A percentile compares a stretch with the other conserved stretches of the same genome.
Conservation (phyloP, 495 filamentous ascomycete species). For the Cenococcum geophilum region DNA sequence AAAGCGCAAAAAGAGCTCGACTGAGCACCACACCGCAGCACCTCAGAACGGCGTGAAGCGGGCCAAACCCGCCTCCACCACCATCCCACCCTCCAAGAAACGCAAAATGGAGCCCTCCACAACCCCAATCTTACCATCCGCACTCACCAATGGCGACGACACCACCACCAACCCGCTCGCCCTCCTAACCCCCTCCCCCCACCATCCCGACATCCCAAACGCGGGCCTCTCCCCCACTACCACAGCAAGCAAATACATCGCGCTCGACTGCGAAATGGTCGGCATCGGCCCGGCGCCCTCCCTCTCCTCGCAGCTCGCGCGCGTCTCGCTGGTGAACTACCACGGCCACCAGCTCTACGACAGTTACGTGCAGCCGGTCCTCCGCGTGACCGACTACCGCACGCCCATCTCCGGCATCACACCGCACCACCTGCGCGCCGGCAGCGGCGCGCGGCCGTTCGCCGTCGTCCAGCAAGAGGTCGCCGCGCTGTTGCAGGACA, state of each 20-base stretch:
- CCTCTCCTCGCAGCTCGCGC: slow-evolving; percentile 64
- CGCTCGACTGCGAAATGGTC: slow-evolving; percentile 98
- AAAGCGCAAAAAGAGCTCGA: neutral
- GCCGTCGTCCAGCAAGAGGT: slow-evolving; percentile 69
- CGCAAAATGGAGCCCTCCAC: slow-evolving; percentile 29
- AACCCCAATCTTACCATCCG: neutral
- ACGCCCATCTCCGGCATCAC: slow-evolving; percentile 77
- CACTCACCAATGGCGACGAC: neutral
- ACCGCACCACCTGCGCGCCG: slow-evolving; percentile 65
- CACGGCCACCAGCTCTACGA: slow-evolving; percentile 87
- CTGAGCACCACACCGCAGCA: neutral
- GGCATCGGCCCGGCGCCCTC: slow-evolving; percentile 58
- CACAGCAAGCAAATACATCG: slow-evolving; percentile 77
- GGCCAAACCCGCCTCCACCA: too few relatives aligned
- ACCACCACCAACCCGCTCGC: slow-evolving; percentile 10
- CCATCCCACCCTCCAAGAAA: slow-evolving; percentile 30
- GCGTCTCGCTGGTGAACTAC: slow-evolving; percentile 85
- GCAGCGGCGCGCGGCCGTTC: slow-evolving; percentile 42
- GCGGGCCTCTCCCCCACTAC: slow-evolving; percentile 43
- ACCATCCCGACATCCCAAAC: slow-evolving; percentile 37
- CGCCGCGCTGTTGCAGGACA: slow-evolving; percentile 60
- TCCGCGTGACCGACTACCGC: slow-evolving; percentile 79
- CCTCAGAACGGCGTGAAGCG: neutral
- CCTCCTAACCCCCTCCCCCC: slow-evolving; percentile 23
- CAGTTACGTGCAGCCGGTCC: slow-evolving; percentile 73